Base-by-base conservation (phyloP, 176 grass and related monocot species). In the Zoysia japonica region DNA sequence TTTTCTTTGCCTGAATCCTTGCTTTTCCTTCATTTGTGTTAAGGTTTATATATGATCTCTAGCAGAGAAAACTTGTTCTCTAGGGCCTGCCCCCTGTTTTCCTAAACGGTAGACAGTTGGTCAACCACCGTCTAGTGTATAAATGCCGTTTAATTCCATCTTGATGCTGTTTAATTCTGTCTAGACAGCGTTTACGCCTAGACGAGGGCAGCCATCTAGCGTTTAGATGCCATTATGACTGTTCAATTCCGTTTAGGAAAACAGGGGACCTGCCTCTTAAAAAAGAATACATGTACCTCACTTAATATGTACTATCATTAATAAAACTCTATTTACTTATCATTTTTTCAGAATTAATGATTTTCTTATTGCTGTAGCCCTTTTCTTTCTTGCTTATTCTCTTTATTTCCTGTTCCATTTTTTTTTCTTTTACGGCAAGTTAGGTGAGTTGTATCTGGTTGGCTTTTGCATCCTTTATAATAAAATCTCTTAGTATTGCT, bases 1-100 rank as follows among this genome's bases (percentile, higher is more conserved):
- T 78, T 74, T 72, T 37, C 2, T 70, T 77, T n/a, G 37, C 67
- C 47, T 47, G 61, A 76, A 15, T 63, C 60, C 37, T 11, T 37
- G 35, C 6, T 68, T 66, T 15, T 65, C 11, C 35, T 47, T 64
- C 6, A 1, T 17, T 17, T 43, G 37, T 0, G 11, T 17, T n/a
- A 41, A 39, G 14, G 2, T 39, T 11, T 5, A 3, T 59, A 45
- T 60, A 59, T 0, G 7, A 43, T 44, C 38, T 72, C 36, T 16
- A 72, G 14, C 15, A 55, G 48, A 37, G 15, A 15, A 28, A 1
- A 5, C 50, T 2, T 53, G 16, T 38, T 17, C 52, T 72, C 19
- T 6, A 39, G 28, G 28, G 28, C 0, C 28, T 28, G 28, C 28
- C 28, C 28, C 28, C 28, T 28, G 28, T 28, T 28, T 28, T 28